Percentiles rank a stretch among this genome's conserved stretches.
These are phyloP conservation scores for Xylaria venustula DNA, from an alignment of 495 filamentous ascomycete species.

Conservation along the genomic window DNA sequence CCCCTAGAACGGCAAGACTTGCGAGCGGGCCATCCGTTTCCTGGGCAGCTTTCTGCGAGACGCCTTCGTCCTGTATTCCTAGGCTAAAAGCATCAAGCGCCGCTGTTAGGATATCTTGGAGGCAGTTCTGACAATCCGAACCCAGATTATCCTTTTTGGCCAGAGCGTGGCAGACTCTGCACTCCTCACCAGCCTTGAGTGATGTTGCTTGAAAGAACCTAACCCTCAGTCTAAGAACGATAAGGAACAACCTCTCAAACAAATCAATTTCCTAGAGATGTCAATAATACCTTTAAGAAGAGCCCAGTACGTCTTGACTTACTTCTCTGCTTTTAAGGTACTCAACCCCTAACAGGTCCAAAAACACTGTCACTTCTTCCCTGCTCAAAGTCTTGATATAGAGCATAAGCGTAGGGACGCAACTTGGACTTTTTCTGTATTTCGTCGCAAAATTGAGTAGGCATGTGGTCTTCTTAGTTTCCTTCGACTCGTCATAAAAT, in stretches of 20 bases:
- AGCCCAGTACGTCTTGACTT: not conserved
- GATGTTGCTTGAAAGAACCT: slow-evolving; percentile 16
- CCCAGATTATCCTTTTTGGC: slow-evolving; percentile 9
- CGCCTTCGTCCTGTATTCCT: slow-evolving; percentile 24
- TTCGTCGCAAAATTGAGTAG: slow-evolving; percentile 32
- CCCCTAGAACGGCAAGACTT: slow-evolving; percentile 43
- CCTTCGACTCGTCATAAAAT: not conserved
- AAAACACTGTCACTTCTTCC: slow-evolving; percentile 16
- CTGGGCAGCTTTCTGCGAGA: slow-evolving; percentile 2
- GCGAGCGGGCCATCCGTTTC: slow-evolving; percentile 41
- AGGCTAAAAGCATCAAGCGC: slow-evolving; percentile 29
- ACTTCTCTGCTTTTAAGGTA: not conserved
- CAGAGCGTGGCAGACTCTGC: slow-evolving; percentile 25
- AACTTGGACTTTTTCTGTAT: slow-evolving; percentile 31
- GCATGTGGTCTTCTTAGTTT: not conserved
- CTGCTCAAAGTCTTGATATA: slow-evolving; percentile 31
- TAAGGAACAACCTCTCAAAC: slow-evolving; percentile 4
- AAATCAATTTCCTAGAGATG: not conserved
- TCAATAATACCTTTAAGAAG: not conserved
- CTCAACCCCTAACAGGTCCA: not conserved
- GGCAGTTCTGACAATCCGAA: slow-evolving; percentile 30
- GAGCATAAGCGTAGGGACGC: slow-evolving; percentile 35
- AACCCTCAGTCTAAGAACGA: slow-evolving; percentile 13
- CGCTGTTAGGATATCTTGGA: slow-evolving; percentile 29
- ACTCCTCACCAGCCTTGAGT: slow-evolving; percentile 3